Base-by-base conservation (phyloP, 345 rosid genomes). In the Luvunga scandens region DNA sequence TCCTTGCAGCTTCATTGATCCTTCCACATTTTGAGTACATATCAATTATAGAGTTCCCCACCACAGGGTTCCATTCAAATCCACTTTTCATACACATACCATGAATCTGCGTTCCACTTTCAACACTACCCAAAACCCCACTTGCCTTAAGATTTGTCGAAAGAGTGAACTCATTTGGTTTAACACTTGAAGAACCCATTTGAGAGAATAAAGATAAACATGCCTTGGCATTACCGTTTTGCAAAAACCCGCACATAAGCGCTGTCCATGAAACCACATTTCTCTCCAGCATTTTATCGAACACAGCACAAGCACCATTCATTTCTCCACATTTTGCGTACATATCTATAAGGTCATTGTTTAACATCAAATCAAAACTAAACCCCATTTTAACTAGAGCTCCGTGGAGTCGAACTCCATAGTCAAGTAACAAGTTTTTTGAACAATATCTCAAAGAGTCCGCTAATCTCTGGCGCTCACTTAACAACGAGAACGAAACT, bases 251-350 rank as follows among this genome's bases (percentile, higher is more conserved):
- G 25, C 93, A 86, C 95, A 91, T 91, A 55, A 94, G 97, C 60
- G 95, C 85, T 1, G 98, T 92, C 97, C 95, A 91, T 33, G 95
- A 90, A 88, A 91, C 93, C 81, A 90, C 89, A 27, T 93, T 93
- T 86, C 91, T 88, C 38, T 82, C 85, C 45, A 70, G 81, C 97
- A 93, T 90, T 85, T 57, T 85, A 67, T 93, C 91, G 77, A 93
- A 91, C 94, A 93, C 89, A 12, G 38, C 73, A 50, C 83, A 76
- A 24, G 95, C 97, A 61, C 45, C 14, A 8, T 38, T 70, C 73
- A 89, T 81, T 79, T 81, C 75, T 60, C 84, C 84, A 77, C 93
- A 90, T 87, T 92, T 91, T 12, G 89, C 84, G 7, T 91, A 91
- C 92, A 92, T 79, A 42, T 79, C 89, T 7, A 90, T 79, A 13